Base-by-base conservation (phyloP, 306 rosid species). In the Rosa rugosa region DNA sequence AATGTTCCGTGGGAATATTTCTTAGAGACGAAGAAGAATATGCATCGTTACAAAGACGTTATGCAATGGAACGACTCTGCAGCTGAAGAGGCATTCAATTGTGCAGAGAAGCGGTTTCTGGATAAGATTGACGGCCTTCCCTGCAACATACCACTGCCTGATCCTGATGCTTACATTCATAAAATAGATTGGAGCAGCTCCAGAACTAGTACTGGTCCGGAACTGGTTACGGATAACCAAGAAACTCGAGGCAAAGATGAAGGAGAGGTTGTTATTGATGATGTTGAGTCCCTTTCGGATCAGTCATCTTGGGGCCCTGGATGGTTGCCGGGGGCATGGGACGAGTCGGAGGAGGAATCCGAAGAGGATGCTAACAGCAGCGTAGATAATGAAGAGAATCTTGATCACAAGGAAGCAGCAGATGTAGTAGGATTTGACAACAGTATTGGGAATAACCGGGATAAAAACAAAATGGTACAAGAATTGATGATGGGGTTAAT, bases 21-120 rank as follows among this genome's bases (percentile, higher is more conserved):
- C 31, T 3, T 91, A 72, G 95, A 94, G 46, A 69, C 85, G 71
- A 86, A 92, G 77, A 87, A 60, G 81, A 87, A 82, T 36, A 83
- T 90, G 84, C 38, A 84, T 72, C 84, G 84, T 3, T 81, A 85
- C 66, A 82, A 83, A 3, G 83, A 83, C 54, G 85, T 91, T 31
- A 17, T 89, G 6, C 49, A 85, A 6, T 91, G 99, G 97, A 81
- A 92, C n/a, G 97, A 92, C 82, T 88, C 94, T n/a, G 97, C 97
- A 8, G 90, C 75, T 31, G 85, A 79, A 82, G 95, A 92, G 81
- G 93, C 99, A 44, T 91, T 94, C 49, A 76, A 85, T 74, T 86
- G 87, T 77, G 99, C 97, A 0, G 92, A 92, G 76, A 68, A 0
- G 20, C 76, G 93, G 86, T 94, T 74, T 68, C 87, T 93, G 93